phyloP scores from a whole-genome alignment of 2,329 filamentous ascomycete species.

The Tolypocladium pustulatum region DNA sequence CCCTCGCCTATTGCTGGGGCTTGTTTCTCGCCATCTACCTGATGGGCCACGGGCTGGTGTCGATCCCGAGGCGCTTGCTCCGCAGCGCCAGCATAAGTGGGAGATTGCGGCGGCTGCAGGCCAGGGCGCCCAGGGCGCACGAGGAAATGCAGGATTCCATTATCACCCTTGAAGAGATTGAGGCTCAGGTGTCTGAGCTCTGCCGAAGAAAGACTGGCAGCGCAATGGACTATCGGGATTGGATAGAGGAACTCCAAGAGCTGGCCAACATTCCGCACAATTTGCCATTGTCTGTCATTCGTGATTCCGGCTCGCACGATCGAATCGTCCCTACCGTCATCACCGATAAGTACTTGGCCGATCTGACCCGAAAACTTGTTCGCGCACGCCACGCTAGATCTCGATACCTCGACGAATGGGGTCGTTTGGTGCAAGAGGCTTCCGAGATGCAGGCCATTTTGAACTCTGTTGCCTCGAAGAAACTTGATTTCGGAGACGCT shows the following conservation, averaged over 20 bases:
- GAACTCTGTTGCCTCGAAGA: constrained; percentile 71
- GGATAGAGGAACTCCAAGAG: constrained; percentile 91
- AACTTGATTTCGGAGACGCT: constrained; percentile 60
- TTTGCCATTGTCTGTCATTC: constrained; percentile 30
- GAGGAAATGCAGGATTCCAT: constrained; percentile 83
- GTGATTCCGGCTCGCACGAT: constrained; percentile 30
- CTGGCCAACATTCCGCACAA: constrained; percentile 59
- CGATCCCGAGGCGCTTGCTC: constrained; percentile 74
- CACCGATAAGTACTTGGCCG: constrained; percentile 86
- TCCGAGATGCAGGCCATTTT: constrained; percentile 69
- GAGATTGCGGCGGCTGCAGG: constrained; percentile 64
- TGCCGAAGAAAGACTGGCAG: constrained; percentile 71
- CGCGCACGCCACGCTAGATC: constrained; percentile 75
- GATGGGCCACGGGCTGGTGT: constrained; percentile 94
- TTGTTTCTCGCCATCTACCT: constrained; percentile 86
- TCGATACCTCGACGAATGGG: constrained; percentile 80
- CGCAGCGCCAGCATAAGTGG: constrained; percentile 68
- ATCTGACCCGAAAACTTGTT: constrained; percentile 72
- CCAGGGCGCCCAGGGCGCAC: constrained; percentile 68
- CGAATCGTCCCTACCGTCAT: constrained; percentile 65
- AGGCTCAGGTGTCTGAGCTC: constrained; percentile 70
- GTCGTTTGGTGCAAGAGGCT: constrained; percentile 63
- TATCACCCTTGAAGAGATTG: constrained; percentile 67
- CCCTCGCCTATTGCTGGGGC: constrained; percentile 89
- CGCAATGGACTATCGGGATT: constrained; percentile 68